Conservation (phyloP, 768 basidiomycete genomes). For the Termitomyces sp. region DNA sequence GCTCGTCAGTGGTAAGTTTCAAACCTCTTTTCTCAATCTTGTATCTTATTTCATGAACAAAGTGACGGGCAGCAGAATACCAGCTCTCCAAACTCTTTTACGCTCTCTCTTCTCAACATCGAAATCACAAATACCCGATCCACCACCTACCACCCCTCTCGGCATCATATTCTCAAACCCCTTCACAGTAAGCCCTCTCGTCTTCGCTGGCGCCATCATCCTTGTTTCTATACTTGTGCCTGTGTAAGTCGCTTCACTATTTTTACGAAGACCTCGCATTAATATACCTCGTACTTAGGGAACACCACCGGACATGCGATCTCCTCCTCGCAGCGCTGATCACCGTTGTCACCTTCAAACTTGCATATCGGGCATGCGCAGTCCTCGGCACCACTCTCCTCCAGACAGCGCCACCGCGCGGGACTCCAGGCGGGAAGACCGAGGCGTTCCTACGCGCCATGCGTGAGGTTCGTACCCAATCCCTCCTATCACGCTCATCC, state of each 20-base stretch:
- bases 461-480: too few relatives aligned
- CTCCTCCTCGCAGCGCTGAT: slow-evolving; percentile 44
- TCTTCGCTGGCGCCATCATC: slow-evolving; percentile 52
- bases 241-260: too few relatives aligned
- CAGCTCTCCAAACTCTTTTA: slow-evolving; percentile 29
- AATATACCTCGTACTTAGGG: too few relatives aligned
- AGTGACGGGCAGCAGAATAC: slow-evolving; percentile 19
- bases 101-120: too few relatives aligned
- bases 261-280: too few relatives aligned
- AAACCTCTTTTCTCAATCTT: neutral
- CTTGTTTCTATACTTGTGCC: neutral
- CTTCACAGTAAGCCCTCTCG: slow-evolving; percentile 39
- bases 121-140: slow-evolving; percentile 14
- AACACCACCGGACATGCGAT: too few relatives aligned
- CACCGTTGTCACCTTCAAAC: slow-evolving; percentile 56
- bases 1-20: slow-evolving; percentile 34
- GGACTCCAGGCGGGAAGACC: slow-evolving; percentile 60
- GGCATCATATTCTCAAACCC: too few relatives aligned
- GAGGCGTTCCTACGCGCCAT: slow-evolving; percentile 74
- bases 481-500: too few relatives aligned
- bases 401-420: too few relatives aligned
- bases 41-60: neutral
- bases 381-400: too few relatives aligned
- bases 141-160: too few relatives aligned
- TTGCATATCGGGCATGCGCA: slow-evolving; percentile 18